A percentile compares a stretch with the other conserved stretches of the same genome.
Conservation (phyloP, 176 grass and related monocot species). For the Lolium rigidum region DNA sequence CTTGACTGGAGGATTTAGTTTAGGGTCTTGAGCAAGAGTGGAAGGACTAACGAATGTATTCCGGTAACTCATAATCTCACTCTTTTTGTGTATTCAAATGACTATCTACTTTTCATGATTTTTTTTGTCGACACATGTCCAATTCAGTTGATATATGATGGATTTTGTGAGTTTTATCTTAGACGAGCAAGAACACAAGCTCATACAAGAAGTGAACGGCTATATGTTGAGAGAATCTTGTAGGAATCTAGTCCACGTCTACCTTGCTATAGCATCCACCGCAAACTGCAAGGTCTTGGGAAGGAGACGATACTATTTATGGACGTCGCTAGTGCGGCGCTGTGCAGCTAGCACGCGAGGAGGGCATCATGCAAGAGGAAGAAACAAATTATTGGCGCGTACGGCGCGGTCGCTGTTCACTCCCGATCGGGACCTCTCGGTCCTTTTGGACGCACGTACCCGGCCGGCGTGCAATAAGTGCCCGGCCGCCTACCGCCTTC, state of each 20-base stretch:
- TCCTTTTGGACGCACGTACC: not conserved
- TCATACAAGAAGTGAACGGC: too few species aligned
- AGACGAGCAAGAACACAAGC: too few species aligned
- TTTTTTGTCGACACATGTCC: too few species aligned
- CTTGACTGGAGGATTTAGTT: too few species aligned
- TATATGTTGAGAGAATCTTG: too few species aligned
- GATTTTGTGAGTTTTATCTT: too few species aligned
- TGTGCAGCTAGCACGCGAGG: not conserved
- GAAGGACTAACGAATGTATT: too few species aligned
- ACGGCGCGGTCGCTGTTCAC: not conserved
- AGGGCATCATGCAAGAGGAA: not conserved
- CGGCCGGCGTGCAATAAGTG: slow-evolving; percentile 2
- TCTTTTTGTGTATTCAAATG: too few species aligned
- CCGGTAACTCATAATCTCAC: too few species aligned
- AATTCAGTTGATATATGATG: too few species aligned
- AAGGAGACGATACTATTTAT: slow-evolving; percentile 18
- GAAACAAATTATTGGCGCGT: not conserved
- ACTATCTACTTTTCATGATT: too few species aligned
- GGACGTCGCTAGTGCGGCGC: not conserved
- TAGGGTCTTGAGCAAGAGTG: too few species aligned
- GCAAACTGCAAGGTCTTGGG: not conserved
- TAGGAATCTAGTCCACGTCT: not conserved
- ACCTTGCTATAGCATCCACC: not conserved
- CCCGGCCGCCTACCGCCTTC: not conserved
- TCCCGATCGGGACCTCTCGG: not conserved